These are phyloP conservation scores for Starmerella powellii DNA, from an alignment of 805 yeast species.

Conservation along the genomic window DNA sequence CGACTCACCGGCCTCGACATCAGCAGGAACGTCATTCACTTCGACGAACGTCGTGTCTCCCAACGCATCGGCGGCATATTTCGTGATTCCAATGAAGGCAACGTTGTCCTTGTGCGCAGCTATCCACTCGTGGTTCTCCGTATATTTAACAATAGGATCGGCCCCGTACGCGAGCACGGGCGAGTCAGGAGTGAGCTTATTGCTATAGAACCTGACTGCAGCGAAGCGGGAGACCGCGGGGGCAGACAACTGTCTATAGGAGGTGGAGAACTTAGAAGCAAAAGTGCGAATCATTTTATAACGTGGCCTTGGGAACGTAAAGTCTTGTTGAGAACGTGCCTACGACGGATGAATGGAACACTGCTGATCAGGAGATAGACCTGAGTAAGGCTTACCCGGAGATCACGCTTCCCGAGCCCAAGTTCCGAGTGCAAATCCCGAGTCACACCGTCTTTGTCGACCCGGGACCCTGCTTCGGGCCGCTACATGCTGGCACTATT, in stretches of 20 bases:
- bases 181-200: slow-evolving; percentile 25
- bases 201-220: slow-evolving; percentile 23
- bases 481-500: no score
- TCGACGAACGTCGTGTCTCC: slow-evolving; percentile 96
- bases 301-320: no score
- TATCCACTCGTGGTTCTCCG: slow-evolving; percentile 91
- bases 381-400: no score
- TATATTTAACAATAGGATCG: slow-evolving; percentile 37
- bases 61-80: slow-evolving; percentile 88
- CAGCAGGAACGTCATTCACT: slow-evolving; percentile 61
- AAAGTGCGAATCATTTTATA: slow-evolving; percentile 2
- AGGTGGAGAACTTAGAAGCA: no score
- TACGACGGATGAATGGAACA: no score
- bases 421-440: no score
- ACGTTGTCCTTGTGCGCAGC: slow-evolving; percentile 72
- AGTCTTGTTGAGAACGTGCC: no score
- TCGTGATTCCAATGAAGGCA: slow-evolving; percentile 79
- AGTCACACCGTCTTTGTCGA: no score
- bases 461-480: no score
- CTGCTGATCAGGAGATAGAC: no score
- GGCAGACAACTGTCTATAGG: not conserved
- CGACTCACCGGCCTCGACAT: slow-evolving; percentile 59
- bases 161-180: slow-evolving; percentile 25
- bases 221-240: not conserved
- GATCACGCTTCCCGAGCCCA: no score